Evolutionary conservation across 768 basidiomycete genomes (phyloP), one percentile per base, ranked within the genome.

Genomic region (Nidula microcarpa): DNA sequence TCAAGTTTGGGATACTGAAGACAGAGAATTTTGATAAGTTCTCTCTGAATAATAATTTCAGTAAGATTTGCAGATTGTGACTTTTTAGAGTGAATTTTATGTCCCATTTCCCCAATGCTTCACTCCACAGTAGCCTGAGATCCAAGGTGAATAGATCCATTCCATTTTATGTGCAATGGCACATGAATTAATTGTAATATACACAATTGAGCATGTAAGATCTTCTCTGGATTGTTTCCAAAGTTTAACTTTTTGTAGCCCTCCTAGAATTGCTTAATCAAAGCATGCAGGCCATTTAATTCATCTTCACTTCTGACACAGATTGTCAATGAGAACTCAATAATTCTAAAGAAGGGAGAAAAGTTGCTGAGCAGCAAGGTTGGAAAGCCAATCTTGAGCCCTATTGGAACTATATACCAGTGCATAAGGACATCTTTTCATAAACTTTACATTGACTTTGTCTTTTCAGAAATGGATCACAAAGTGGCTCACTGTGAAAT

Each of bases 361-460:
- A 69, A 70, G 53, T 68, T 70, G 30, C 56, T 11, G 1, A 72
- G 54, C 4, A 70, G 53, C 1, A 17, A 1, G 5, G 53, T 14
- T 35, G 64, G 43, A 43, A 71, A 57, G 35, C 54, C 60, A 17
- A 70, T 47, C 52, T 72, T 68, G 11, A 68, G 57, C 3, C 62
- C 65, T 43, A 73, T 69, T 4, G 69, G 68, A 17, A 71, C 16
- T 39, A 69, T 58, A 50, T 65, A 69, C 69, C 70, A 71, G 45
- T 72, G 68, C 1, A 66, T 1, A 72, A 50, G 17, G 66, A 67
- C 67, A 70, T 72, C 65, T 65, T 70, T 57, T 69, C 67, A 55
- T 64, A 72, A 1, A 65, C 59, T 50, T 71, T 72, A 52, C 69
- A 71, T 50, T 70, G 69, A 50, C 68, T 70, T 18, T 72, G 67